These are phyloP conservation scores for Syzygium syzygioides DNA, from an alignment of 441 rosid genomes.

Conservation along the genomic window DNA sequence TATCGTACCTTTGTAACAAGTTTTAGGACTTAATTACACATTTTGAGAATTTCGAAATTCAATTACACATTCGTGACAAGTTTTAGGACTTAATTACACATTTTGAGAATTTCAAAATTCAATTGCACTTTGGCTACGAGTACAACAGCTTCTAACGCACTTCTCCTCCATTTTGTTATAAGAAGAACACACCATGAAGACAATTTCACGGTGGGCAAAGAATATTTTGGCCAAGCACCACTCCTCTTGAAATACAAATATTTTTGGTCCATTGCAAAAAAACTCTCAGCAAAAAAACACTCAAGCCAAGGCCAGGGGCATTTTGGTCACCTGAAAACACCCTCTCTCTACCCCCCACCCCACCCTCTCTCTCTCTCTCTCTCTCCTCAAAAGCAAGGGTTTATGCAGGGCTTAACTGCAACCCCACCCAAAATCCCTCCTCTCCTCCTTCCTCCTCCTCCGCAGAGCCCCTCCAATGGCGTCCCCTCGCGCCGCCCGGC, in stretches of 20 bases:
- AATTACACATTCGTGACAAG: no score
- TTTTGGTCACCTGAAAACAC: neutral
- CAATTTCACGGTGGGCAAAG: neutral
- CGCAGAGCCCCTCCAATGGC: neutral
- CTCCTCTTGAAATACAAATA: neutral
- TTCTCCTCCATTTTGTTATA: neutral
- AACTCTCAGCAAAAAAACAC: neutral
- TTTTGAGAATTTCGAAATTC: no score
- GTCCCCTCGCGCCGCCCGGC: neutral
- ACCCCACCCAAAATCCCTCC: neutral
- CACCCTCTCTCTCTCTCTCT: neutral
- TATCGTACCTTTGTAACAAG: fast-evolving
- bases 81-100: no score
- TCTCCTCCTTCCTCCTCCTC: neutral
- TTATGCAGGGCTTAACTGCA: conserved; percentile 72
- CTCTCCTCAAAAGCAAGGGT: conserved; percentile 34
- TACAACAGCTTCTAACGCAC: no score
- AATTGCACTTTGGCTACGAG: no score
- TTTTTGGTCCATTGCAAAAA: neutral
- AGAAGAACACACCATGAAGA: neutral
- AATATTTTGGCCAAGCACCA: neutral
- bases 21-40: no score
- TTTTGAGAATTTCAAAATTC: no score
- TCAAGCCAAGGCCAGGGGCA: neutral
- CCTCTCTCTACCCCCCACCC: neutral